A percentile compares a stretch with the other conserved stretches of the same genome.
Conservation (phyloP, 495 filamentous ascomycete genomes). For the Lentithecium fluviatile region DNA sequence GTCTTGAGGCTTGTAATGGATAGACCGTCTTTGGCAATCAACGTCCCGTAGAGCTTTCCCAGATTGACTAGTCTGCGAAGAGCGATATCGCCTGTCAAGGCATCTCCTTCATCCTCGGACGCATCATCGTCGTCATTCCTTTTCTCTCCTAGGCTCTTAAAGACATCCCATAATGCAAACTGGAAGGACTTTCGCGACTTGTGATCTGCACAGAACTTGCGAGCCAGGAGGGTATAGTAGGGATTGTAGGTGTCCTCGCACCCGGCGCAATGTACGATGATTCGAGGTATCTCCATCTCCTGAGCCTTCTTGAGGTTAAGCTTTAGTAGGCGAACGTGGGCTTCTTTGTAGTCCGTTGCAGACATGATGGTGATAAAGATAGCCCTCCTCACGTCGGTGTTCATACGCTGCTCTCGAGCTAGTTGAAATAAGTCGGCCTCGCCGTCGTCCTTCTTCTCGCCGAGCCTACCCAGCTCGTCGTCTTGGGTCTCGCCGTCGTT, state of each 20-base stretch:
- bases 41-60: conserved; percentile 76
- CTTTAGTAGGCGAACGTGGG: conserved; percentile 72
- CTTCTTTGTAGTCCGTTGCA: conserved; percentile 82
- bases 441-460: conserved; percentile 50
- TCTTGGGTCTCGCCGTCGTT: conserved; percentile 21
- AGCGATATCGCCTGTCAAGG: conserved; percentile 44
- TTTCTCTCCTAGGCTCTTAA: conserved; percentile 75
- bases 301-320: conserved; percentile 82
- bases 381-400: conserved; percentile 85
- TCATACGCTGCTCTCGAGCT: conserved; percentile 85
- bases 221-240: conserved; percentile 85
- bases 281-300: conserved; percentile 80
- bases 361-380: conserved; percentile 91
- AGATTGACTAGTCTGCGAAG: conserved; percentile 78
- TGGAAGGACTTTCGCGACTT: conserved; percentile 80
- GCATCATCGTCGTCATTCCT: conserved; percentile 58
- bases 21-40: conserved; percentile 67
- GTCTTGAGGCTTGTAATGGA: conserved; percentile 67
- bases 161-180: conserved; percentile 81
- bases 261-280: conserved; percentile 83
- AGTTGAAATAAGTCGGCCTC: conserved; percentile 69
- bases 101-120: conserved; percentile 42
- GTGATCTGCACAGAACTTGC: conserved; percentile 67
- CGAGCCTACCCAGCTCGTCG: neutral
- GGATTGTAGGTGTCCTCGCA: conserved; percentile 84